phyloP scores from a whole-genome alignment of 768 basidiomycete species.

The Hericium coralloides region DNA sequence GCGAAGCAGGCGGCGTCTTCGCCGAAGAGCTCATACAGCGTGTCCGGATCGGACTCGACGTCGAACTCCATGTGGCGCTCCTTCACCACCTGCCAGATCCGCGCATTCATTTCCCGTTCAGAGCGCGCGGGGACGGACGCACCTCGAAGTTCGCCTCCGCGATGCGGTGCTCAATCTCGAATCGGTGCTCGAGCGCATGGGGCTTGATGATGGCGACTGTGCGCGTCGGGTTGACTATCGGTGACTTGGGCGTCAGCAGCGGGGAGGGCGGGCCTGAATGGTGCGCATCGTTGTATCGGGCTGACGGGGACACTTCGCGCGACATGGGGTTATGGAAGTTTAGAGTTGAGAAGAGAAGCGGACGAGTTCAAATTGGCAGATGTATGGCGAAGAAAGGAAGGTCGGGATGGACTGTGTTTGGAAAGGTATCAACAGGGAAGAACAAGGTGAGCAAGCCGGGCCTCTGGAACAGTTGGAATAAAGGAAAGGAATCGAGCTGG shows the following conservation, averaged over 20 bases:
- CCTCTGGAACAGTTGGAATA: neutral
- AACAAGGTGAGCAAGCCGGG: neutral
- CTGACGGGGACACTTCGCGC: neutral
- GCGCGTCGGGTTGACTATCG: slow-evolving; percentile 27
- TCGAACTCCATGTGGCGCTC: slow-evolving; percentile 88
- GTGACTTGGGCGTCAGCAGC: slow-evolving; percentile 4
- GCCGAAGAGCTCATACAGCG: slow-evolving; percentile 72
- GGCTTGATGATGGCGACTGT: slow-evolving; percentile 82
- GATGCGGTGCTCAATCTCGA: slow-evolving; percentile 75
- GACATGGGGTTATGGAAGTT: neutral
- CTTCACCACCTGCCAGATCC: slow-evolving; percentile 57
- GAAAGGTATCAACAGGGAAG: neutral
- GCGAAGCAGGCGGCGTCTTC: slow-evolving; percentile 64
- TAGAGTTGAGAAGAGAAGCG: too few species aligned
- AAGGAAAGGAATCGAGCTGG: neutral
- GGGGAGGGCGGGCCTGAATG: neutral
- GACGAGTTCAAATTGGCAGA: neutral
- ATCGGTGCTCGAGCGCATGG: slow-evolving; percentile 62
- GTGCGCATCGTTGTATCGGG: neutral
- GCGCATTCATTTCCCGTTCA: neutral
- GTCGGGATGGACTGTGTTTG: neutral
- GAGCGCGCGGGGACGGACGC: slow-evolving; percentile 12
- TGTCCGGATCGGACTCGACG: slow-evolving; percentile 72
- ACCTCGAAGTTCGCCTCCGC: slow-evolving; percentile 81
- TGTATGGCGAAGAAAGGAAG: neutral